A percentile compares a stretch with the other conserved stretches of the same genome.
Conservation (phyloP, 306 rosid species). For the Ochetophila trinervis region DNA sequence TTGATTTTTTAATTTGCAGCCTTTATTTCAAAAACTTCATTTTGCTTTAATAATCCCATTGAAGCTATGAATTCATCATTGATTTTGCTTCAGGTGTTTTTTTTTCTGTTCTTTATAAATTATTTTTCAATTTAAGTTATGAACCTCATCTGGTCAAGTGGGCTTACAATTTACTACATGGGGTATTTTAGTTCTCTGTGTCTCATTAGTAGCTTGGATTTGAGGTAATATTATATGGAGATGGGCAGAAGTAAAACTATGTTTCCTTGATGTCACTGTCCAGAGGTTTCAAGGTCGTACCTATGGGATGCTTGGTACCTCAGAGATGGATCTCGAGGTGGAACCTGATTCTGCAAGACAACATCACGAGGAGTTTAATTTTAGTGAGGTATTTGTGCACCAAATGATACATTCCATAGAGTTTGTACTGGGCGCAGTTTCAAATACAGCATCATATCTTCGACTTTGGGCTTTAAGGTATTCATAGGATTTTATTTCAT, state of each 20-base stretch:
- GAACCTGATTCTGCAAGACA: conserved; percentile 92
- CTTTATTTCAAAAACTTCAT: conserved; percentile 5
- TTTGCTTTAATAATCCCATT: conserved; percentile 6
- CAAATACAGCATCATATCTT: conserved; percentile 97
- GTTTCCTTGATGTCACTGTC: conserved; percentile 28
- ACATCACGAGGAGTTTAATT: conserved; percentile 84
- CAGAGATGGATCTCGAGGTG: conserved; percentile 80
- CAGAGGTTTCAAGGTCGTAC: conserved; percentile 98
- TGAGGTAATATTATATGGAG: conserved; percentile 16
- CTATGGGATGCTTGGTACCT: conserved; percentile 77
- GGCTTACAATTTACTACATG: conserved; percentile 18
- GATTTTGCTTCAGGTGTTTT: not conserved
- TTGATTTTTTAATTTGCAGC: conserved; percentile 19
- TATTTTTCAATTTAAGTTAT: not conserved
- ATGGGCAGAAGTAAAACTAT: conserved; percentile 23
- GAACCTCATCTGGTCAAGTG: conserved; percentile 9
- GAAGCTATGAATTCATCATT: not conserved
- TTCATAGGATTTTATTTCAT: conserved; percentile 23
- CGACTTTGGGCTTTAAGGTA: conserved; percentile 99
- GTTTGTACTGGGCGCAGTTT: conserved; percentile 96
- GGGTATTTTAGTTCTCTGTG: conserved; percentile 15
- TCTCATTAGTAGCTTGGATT: conserved; percentile 19
- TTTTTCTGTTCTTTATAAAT: not conserved
- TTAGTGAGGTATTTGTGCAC: conserved; percentile 95
- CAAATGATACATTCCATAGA: conserved; percentile 99